Base-by-base conservation (phyloP, 495 filamentous ascomycete genomes). In the Penicillium herquei region DNA sequence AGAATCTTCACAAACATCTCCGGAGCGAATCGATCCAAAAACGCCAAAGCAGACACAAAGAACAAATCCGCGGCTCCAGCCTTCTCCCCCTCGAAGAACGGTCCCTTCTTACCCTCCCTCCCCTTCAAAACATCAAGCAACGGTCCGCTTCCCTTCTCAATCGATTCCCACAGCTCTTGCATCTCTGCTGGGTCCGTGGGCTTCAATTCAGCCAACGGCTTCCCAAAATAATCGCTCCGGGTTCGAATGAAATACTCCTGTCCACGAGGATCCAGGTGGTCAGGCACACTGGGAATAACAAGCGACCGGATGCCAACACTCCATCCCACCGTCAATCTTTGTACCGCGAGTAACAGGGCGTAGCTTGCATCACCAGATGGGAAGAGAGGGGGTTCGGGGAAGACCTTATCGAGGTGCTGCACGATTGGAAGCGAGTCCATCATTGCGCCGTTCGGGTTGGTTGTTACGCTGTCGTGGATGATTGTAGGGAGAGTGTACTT, bases 271-370 rank as follows among this genome's bases (percentile, higher is more conserved):
- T 74, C 71, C 41, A 74, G 53, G 7, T 55, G 14, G 3, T 61
- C 51, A n/a, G 54, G 46, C 3, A 70, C 63, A 6, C 40, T 58
- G 2, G 70, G 66, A 6, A 70, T 30, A 8, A 70, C 32, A n/a
- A 66, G 21, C 6, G 34, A 3, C 11, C 35, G 34, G 17, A 59
- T 33, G 5, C 12, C 50, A 0, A 51, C 51, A 1, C 26, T 7
- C 14, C 65, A 39, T 0, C 17, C 11, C 3, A n/a, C 5, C 6
- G 73, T 75, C 35, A 85, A 70, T 60, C 86, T 86, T 62, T 78
- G 14, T 21, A 72, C 63, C 2, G 65, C 63, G 0, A 67, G 6
- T 0, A 51, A 11, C 11, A 71, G 49, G 11, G 69, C 58, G 40
- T 64, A 67, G 49, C 69, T 70, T 10, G 69, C 63, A 40, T 68